Evolutionary conservation across 2,329 filamentous ascomycete genomes (phyloP), one percentile per base, ranked within the genome.

Genomic region (Aspergillus thermomutatus): DNA sequence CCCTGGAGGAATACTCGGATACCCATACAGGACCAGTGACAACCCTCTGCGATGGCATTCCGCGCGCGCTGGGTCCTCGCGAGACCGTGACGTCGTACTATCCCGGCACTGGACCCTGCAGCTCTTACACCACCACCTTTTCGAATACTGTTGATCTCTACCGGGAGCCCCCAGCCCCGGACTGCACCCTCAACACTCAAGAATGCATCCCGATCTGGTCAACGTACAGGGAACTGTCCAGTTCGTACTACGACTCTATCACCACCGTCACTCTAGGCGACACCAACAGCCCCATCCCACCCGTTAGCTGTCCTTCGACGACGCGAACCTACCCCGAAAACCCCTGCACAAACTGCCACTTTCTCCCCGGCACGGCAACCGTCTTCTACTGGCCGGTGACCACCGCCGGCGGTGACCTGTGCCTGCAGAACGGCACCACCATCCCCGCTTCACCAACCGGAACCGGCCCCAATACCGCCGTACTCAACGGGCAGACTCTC

Each of bases 351-450:
- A 53, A 51, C 31, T 66, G 63, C 31, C 64, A 65, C 49, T 64
- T 58, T 26, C 56, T 64, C 31, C 64, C 64, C 1, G 63, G 31
- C 1, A 61, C 59, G 3, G 64, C 64, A 1, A 66, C 64, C 4
- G 53, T 66, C 41, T 66, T 66, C 53, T 66, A 65, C 59, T 66
- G 64, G 64, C 64, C 64, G 5, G 60, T 61, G n/a, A 54, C 54
- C n/a, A 65, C 64, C 21, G 55, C 50, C 9, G 40, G 10, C 23
- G 61, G 63, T 17, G 63, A 62, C 21, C 57, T 63, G 41, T 66
- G 64, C 50, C 54, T 54, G 45, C 60, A 64, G 49, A 57, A 61
- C 51, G 64, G 64, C 40, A 60, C 52, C 27, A 66, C 63, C 27
- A 26, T 65, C 17, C 53, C 61, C 1, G 55, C 64, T 0, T 56